Evolutionary conservation across 202 grass and related monocot genomes (phyloP).

Genomic region (Panicum hallii): DNA sequence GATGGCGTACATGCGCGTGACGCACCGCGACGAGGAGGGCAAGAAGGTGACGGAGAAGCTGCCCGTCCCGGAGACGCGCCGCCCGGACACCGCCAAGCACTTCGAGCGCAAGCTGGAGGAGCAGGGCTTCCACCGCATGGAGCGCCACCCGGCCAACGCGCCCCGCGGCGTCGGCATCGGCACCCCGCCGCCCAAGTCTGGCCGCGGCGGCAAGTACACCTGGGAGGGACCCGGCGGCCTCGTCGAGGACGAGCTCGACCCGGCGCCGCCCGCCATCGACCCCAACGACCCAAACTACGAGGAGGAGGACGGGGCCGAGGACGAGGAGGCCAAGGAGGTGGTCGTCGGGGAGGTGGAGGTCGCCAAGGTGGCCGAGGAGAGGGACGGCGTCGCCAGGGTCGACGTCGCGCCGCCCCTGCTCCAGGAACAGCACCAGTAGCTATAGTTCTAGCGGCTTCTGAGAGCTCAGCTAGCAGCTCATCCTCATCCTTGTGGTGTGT

Average conservation of each 20-base stretch:
- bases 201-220: slow-evolving; percentile 81
- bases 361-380: slow-evolving; percentile 60
- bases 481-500: neutral
- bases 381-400: slow-evolving; percentile 65
- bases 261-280: slow-evolving; percentile 62
- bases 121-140: slow-evolving; percentile 63
- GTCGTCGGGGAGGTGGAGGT: slow-evolving; percentile 66
- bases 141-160: slow-evolving; percentile 75
- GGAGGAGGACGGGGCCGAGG: slow-evolving; percentile 1
- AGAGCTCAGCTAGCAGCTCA: neutral
- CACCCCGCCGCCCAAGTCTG: slow-evolving; percentile 65
- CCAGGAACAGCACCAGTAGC: slow-evolving; percentile 10
- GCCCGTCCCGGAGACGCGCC: slow-evolving; percentile 53
- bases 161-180: slow-evolving; percentile 64
- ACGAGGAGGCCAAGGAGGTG: slow-evolving; percentile 9
- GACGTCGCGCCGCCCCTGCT: slow-evolving; percentile 60
- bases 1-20: slow-evolving; percentile 51
- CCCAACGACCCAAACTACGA: slow-evolving; percentile 85
- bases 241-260: slow-evolving; percentile 57
- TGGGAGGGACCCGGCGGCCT: slow-evolving; percentile 72
- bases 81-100: slow-evolving; percentile 53
- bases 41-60: slow-evolving; percentile 58
- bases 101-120: slow-evolving; percentile 82
- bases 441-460: neutral
- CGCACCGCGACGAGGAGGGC: slow-evolving; percentile 75